Evolutionary conservation across 805 yeast species (phyloP).

Genomic region (Pichia pseudocactophila): DNA sequence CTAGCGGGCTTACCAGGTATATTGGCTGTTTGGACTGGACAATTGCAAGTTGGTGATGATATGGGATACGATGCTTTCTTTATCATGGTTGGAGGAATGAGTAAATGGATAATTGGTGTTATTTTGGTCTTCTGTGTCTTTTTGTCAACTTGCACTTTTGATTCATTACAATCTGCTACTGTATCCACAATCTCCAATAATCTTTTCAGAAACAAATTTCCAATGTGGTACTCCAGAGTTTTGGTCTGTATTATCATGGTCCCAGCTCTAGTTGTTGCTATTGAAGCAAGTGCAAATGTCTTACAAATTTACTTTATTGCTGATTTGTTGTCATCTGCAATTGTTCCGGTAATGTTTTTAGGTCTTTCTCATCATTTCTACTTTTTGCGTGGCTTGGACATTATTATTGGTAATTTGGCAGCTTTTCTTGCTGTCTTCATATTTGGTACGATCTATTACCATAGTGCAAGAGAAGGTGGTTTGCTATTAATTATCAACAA

Average conservation of each 20-base stretch:
- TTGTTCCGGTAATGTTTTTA: conserved; percentile 74
- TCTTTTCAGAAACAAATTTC: conserved; percentile 72
- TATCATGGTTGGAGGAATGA: conserved; percentile 60
- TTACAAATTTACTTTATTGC: conserved; percentile 85
- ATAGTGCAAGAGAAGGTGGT: conserved; percentile 67
- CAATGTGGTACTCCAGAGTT: conserved; percentile 55
- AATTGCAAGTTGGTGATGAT: conserved; percentile 40
- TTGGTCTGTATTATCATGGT: conserved; percentile 69
- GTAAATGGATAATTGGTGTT: conserved; percentile 80
- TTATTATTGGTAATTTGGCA: conserved; percentile 76
- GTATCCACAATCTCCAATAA: conserved; percentile 87
- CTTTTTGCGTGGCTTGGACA: conserved; percentile 71
- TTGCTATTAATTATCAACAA: conserved; percentile 63
- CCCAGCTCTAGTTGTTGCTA: conserved; percentile 82
- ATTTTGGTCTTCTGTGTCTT: conserved; percentile 65
- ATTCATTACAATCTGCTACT: conserved; percentile 80
- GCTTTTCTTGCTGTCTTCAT: conserved; percentile 73
- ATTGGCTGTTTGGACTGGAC: conserved; percentile 86
- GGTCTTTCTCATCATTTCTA: conserved; percentile 64
- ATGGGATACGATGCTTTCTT: conserved; percentile 65
- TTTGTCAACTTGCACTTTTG: conserved; percentile 82
- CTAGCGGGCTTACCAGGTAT: conserved; percentile 79
- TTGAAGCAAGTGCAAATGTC: conserved; percentile 72
- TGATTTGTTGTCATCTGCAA: conserved; percentile 79
- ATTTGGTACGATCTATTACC: conserved; percentile 76